phyloP scores from a whole-genome alignment of 495 filamentous ascomycete species.

The Penicillium cinerascens region DNA sequence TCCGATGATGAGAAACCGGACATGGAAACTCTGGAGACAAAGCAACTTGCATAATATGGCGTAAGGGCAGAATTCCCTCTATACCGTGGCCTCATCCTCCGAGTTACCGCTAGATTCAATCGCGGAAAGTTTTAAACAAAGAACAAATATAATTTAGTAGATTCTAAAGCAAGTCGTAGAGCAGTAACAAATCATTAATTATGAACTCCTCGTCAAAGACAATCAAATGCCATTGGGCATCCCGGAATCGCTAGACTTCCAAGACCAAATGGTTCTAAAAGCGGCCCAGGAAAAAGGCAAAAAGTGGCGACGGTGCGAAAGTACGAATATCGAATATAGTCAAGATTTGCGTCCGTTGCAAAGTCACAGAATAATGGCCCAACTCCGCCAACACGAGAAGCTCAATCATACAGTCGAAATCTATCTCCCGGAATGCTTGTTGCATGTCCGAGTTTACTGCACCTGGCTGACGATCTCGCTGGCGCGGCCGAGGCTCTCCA shows the following conservation, averaged over 20 bases:
- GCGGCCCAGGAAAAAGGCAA: background rate
- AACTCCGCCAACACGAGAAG: slow-evolving; percentile 20
- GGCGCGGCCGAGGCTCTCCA: slow-evolving; percentile 82
- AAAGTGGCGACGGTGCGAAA: background rate
- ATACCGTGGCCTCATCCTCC: too few relatives aligned
- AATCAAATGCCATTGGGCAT: slow-evolving; percentile 8
- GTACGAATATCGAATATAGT: slow-evolving; percentile 17
- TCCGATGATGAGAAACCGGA: background rate
- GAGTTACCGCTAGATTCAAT: too few relatives aligned
- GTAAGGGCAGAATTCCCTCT: background rate
- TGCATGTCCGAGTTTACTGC: slow-evolving; percentile 53
- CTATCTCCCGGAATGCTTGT: background rate
- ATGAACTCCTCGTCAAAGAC: slow-evolving; percentile 22
- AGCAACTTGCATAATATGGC: too few relatives aligned
- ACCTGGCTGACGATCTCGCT: slow-evolving; percentile 97
- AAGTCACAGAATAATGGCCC: slow-evolving; percentile 18
- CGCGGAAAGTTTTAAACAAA: background rate
- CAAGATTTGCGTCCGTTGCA: slow-evolving; percentile 14
- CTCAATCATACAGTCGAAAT: slow-evolving; percentile 21
- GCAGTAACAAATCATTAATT: slow-evolving; percentile 22
- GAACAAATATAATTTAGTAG: background rate
- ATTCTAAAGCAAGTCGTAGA: slow-evolving; percentile 17
- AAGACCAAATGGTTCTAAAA: slow-evolving; percentile 8
- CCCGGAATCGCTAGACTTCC: background rate
- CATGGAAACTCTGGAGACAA: background rate